Evolutionary conservation across 805 yeast genomes (phyloP).

Genomic region (Teunomyces barrocoloradensis): DNA sequence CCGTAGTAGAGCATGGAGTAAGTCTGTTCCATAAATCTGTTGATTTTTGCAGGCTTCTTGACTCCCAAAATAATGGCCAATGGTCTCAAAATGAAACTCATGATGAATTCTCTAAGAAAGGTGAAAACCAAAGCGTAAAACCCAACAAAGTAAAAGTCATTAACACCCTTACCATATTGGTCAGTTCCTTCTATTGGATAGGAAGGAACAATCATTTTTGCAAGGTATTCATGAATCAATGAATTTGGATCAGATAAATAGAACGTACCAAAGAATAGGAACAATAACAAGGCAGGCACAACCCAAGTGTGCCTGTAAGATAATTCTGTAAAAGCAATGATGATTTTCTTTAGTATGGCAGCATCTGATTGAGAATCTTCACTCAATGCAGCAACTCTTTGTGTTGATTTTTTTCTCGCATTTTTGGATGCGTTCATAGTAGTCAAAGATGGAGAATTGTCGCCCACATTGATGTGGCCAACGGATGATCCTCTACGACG

Average conservation of each 20-base stretch:
- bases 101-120: constrained; percentile 82
- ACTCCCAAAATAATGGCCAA: constrained; percentile 57
- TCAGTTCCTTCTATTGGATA: constrained; percentile 61
- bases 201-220: constrained; percentile 61
- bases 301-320: constrained; percentile 69
- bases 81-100: constrained; percentile 80
- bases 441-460: constrained; percentile 64
- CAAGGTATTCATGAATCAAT: constrained; percentile 53
- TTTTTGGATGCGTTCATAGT: constrained; percentile 56
- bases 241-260: constrained; percentile 57
- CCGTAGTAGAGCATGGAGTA: constrained; percentile 83
- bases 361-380: constrained; percentile 36
- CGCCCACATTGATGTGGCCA: constrained; percentile 75
- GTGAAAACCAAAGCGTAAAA: constrained; percentile 86
- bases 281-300: constrained; percentile 53
- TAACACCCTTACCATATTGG: constrained; percentile 82
- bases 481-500: constrained; percentile 64
- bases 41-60: constrained; percentile 52
- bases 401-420: constrained; percentile 32
- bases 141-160: constrained; percentile 76
- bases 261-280: constrained; percentile 42
- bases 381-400: constrained; percentile 31
- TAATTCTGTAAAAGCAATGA: constrained; percentile 58
- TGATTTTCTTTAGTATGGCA: constrained; percentile 56
- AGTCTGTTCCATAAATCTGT: constrained; percentile 90